These are phyloP conservation scores for Ambrosia trifida DNA, from an alignment of 129 eudicot genomes.

Conservation along the genomic window DNA sequence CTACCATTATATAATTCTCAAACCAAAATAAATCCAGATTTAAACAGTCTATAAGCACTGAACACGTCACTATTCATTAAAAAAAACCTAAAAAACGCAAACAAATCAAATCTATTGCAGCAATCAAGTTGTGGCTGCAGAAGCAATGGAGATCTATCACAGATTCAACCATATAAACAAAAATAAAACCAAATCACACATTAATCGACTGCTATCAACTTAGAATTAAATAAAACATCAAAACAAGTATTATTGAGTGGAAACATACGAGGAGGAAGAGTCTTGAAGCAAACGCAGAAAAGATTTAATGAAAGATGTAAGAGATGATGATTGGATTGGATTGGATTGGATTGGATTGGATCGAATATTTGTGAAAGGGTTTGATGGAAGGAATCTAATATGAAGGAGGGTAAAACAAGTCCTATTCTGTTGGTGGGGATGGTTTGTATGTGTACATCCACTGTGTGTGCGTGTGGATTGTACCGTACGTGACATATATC, in stretches of 20 bases:
- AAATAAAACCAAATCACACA: background rate
- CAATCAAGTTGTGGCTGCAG: background rate
- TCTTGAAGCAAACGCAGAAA: slow-evolving; percentile 22
- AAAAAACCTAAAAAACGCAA: background rate
- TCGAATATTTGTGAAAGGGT: slow-evolving; percentile 13
- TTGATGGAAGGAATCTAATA: slow-evolving; percentile 25
- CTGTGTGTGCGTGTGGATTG: slow-evolving; percentile 30
- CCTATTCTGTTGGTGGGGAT: background rate
- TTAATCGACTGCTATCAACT: slow-evolving; percentile 1
- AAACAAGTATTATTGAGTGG: slow-evolving; percentile 8
- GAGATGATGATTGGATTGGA: slow-evolving; percentile 9
- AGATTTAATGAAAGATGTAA: slow-evolving; percentile 5
- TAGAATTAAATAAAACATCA: background rate
- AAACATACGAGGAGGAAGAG: slow-evolving; percentile 30
- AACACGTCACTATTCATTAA: background rate
- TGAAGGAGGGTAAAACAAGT: background rate
- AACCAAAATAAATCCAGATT: slow-evolving; percentile 15
- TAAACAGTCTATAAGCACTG: background rate
- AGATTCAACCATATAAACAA: slow-evolving; percentile 17
- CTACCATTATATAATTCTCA: background rate
- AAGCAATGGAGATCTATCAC: slow-evolving; percentile 23
- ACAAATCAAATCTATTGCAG: slow-evolving; percentile 2
- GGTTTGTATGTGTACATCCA: slow-evolving; percentile 12
- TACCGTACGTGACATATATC: slow-evolving; percentile 17
- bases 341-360: slow-evolving; percentile 16